These are phyloP conservation scores for Collybiopsis confluens DNA, from an alignment of 768 basidiomycete species.

Conservation along the genomic window DNA sequence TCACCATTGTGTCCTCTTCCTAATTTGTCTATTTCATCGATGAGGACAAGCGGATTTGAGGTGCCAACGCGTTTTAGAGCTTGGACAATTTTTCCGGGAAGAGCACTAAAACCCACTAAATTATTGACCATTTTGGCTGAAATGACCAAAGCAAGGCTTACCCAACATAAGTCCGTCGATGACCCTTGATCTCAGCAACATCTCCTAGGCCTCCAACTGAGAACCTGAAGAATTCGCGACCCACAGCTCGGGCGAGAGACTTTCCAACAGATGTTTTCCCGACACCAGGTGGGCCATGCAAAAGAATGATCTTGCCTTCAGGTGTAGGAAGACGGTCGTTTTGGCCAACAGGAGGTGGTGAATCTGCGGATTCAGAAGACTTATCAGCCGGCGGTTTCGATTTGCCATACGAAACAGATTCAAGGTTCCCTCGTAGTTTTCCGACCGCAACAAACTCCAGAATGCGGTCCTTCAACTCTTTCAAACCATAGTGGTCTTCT, in stretches of 20 bases:
- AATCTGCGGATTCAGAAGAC: background rate
- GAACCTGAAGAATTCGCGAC: constrained; percentile 93
- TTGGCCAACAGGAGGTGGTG: constrained; percentile 10
- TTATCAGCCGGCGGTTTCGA: background rate
- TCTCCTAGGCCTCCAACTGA: constrained; percentile 96
- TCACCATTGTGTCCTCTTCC: constrained; percentile 89
- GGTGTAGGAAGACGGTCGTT: background rate
- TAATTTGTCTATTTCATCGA: constrained; percentile 96
- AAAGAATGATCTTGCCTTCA: constrained; percentile 94
- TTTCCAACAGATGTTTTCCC: constrained; percentile 97
- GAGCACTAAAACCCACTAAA: constrained; percentile 46
- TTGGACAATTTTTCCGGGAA: constrained; percentile 94
- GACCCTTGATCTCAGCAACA: constrained; percentile 98
- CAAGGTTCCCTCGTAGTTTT: constrained; percentile 88
- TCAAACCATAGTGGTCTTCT: constrained; percentile 91
- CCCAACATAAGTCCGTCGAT: constrained; percentile 95
- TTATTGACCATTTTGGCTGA: too few relatives aligned
- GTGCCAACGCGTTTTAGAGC: constrained; percentile 90
- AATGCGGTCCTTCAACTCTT: constrained; percentile 90
- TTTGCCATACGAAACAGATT: background rate
- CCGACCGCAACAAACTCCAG: constrained; percentile 95
- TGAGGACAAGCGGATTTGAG: constrained; percentile 90
- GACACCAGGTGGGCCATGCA: constrained; percentile 96
- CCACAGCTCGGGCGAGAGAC: constrained; percentile 87
- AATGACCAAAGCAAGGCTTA: constrained; percentile 27